Base-by-base conservation (phyloP, 345 rosid species). In the Gossypium rotundifolium region DNA sequence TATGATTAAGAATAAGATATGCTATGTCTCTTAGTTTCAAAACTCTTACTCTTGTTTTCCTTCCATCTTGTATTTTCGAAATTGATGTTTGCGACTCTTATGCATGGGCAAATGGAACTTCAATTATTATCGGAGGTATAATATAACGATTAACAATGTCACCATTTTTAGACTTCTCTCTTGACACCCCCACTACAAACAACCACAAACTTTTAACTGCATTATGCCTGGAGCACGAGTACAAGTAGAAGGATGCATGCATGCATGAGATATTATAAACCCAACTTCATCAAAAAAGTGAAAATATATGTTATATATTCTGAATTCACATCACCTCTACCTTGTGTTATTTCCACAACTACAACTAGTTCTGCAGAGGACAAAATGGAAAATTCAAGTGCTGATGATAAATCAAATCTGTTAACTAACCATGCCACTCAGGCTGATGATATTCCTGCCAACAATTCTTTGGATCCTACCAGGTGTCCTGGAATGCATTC, bases 401-500 rank as follows among this genome's bases (percentile, higher is more conserved):
- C 33, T 44, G 25, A 64, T n/a, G 49, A 64, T 40, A 40, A 40
- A 65, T 44, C 27, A 11, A 65, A 65, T n/a, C 49, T 64, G 40
- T 40, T 23, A 3, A 38, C 23, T 11, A 25, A 18, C 44, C 13
- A 33, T 38, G 22, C 9, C 2, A 65, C 29, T 73, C 78, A 81
- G 49, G 82, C 75, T 52, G 84, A 86, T 62, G 87, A 76, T 75
- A 87, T 83, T 53, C 89, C 97, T 7, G 91, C 83, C 49, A 88
- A 68, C 76, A 82, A 52, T 44, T 83, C 86, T 20, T 79, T 81
- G 25, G 85, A 79, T 57, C 87, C 80, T 62, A 86, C 84, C 6
- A 82, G 83, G 55, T 83, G 86, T 77, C 86, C 55, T 0, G 95
- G 90, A 40, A 88, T 88, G 45, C 85, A 85, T 78, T 84, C 88